phyloP scores from a whole-genome alignment of 106 monocot species.

The Allium cepa region DNA sequence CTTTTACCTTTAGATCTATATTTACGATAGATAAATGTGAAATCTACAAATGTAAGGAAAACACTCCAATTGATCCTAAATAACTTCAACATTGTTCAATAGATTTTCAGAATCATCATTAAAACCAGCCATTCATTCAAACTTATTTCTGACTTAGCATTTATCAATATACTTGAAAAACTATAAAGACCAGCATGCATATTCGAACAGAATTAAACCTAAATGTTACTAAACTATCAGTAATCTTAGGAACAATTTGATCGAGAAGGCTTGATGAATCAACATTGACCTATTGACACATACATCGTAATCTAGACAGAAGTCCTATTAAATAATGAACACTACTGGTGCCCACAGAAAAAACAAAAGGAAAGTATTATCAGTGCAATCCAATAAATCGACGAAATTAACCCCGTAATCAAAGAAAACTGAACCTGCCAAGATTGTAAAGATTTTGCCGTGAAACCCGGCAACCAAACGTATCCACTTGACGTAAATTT shows the following conservation, averaged over 20 bases:
- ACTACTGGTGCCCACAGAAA: conserved; percentile 96
- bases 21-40: no score
- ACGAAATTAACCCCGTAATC: not conserved
- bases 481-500: conserved; percentile 93
- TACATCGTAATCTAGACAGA: conserved; percentile 94
- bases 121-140: conserved; percentile 58
- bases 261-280: conserved; percentile 84
- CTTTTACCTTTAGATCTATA: no score
- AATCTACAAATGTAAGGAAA: conserved; percentile 93
- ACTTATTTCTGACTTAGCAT: conserved; percentile 7
- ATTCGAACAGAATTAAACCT: conserved; percentile 93
- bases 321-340: conserved; percentile 91
- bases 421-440: conserved; percentile 89
- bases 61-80: conserved; percentile 93
- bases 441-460: conserved; percentile 75
- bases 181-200: conserved; percentile 15
- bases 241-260: conserved; percentile 93
- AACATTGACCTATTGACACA: conserved; percentile 88
- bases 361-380: conserved; percentile 13
- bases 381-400: not conserved
- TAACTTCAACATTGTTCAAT: conserved; percentile 91
- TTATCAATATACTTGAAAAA: not conserved
- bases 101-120: conserved; percentile 85
- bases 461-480: conserved; percentile 81
- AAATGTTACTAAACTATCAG: conserved; percentile 92